Conservation (phyloP, 208 protist genomes). For the Sergeia podlipaevii region DNA sequence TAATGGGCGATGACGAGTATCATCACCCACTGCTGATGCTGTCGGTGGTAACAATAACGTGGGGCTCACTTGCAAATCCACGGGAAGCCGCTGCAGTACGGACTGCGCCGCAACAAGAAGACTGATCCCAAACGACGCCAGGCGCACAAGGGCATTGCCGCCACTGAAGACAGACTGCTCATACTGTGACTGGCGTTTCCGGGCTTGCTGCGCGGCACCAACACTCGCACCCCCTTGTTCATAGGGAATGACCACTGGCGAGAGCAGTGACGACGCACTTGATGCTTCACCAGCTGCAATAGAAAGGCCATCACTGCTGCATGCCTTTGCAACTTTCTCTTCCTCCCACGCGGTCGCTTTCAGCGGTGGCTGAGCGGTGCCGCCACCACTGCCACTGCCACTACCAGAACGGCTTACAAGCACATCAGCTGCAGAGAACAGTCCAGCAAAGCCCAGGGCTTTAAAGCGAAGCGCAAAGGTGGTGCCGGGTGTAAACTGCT, state of each 20-base stretch:
- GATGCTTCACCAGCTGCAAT: neutral
- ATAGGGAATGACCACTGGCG: conserved; percentile 13
- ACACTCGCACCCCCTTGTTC: neutral
- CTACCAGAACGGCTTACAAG: neutral
- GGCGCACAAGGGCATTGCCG: conserved; percentile 12
- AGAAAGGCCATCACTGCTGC: neutral
- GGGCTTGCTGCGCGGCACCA: neutral
- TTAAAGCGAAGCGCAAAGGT: conserved; percentile 37
- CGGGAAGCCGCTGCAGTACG: conserved; percentile 35
- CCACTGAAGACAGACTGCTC: neutral
- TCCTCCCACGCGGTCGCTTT: neutral
- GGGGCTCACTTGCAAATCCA: conserved; percentile 13
- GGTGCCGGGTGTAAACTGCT: conserved; percentile 37
- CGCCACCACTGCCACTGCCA: neutral
- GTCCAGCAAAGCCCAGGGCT: conserved; percentile 8
- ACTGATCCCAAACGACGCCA: conserved; percentile 65
- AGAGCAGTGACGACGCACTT: conserved; percentile 2
- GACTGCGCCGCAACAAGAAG: conserved; percentile 43
- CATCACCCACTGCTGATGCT: neutral
- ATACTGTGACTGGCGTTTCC: neutral
- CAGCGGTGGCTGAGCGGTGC: neutral
- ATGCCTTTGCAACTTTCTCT: neutral
- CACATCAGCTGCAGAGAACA: conserved; percentile 1
- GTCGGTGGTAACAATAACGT: conserved; percentile 8
- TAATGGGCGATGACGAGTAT: too few relatives aligned